Evolutionary conservation across 2,329 filamentous ascomycete species (phyloP).

Genomic region (Septoria linicola): DNA sequence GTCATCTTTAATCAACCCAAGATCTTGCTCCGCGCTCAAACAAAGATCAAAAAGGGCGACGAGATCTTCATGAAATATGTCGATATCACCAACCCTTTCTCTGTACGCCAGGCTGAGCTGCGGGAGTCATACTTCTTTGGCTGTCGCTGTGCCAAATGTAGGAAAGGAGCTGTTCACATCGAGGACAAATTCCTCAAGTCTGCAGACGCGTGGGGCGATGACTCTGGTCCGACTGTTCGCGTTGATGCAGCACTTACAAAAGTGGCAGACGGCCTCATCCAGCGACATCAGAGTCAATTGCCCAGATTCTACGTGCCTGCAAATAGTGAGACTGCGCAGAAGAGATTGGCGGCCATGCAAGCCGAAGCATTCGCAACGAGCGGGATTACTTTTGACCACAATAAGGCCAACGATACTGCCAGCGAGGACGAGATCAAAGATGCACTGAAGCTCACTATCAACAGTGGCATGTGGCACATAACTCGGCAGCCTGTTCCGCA

Average conservation of each 20-base stretch:
- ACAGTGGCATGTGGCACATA: slow-evolving; percentile 46
- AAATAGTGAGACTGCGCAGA: slow-evolving; percentile 22
- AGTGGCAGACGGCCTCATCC: slow-evolving; percentile 24
- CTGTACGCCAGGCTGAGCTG: slow-evolving; percentile 54
- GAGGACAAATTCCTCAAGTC: slow-evolving; percentile 46
- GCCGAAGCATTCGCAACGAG: slow-evolving; percentile 31
- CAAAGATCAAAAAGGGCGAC: slow-evolving; percentile 53
- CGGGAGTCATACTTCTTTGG: slow-evolving; percentile 58
- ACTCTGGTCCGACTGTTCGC: slow-evolving; percentile 29
- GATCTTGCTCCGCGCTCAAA: slow-evolving; percentile 53
- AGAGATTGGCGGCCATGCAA: slow-evolving; percentile 29
- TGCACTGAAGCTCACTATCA: slow-evolving; percentile 33
- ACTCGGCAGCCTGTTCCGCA: slow-evolving; percentile 56
- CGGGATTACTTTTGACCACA: slow-evolving; percentile 28
- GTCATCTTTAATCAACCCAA: slow-evolving; percentile 57
- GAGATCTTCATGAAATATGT: slow-evolving; percentile 64
- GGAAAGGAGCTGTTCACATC: slow-evolving; percentile 35
- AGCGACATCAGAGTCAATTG: slow-evolving; percentile 27
- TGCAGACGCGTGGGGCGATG: slow-evolving; percentile 5
- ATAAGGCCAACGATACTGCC: slow-evolving; percentile 28
- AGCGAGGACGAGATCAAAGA: slow-evolving; percentile 31
- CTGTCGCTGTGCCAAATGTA: slow-evolving; percentile 57
- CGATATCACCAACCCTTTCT: slow-evolving; percentile 54
- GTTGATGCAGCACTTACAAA: slow-evolving; percentile 28
- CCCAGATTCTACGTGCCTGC: slow-evolving; percentile 23